A percentile compares a stretch with the other conserved stretches of the same genome.
These are phyloP conservation scores for Rhizoclosmatium globosum DNA, from an alignment of 192 early-diverging fungal species.

Conservation along the genomic window DNA sequence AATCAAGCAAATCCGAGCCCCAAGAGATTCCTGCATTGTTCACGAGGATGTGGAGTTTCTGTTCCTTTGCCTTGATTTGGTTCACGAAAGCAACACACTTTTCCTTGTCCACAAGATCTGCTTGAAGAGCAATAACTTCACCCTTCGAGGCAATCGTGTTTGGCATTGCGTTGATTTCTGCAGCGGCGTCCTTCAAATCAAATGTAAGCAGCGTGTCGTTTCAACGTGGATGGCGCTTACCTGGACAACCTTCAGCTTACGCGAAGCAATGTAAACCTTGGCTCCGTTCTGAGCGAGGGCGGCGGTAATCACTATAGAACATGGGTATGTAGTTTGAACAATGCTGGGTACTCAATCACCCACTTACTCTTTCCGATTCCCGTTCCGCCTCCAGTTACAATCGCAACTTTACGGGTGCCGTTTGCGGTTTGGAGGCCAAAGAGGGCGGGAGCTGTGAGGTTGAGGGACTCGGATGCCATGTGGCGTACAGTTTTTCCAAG, in stretches of 20 bases:
- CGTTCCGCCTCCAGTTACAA: slow-evolving; percentile 56
- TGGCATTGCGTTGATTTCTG: slow-evolving; percentile 70
- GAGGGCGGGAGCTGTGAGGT: slow-evolving; percentile 35
- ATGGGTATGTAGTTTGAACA: slow-evolving; percentile 3
- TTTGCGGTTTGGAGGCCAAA: not conserved
- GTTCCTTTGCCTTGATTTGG: slow-evolving; percentile 66
- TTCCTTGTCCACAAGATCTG: slow-evolving; percentile 70
- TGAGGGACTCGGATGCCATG: slow-evolving; percentile 53
- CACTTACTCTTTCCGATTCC: slow-evolving; percentile 64
- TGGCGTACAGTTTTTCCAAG: too few species aligned
- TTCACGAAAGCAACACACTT: slow-evolving; percentile 65
- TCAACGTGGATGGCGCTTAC: too few species aligned
- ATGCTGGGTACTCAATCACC: not conserved
- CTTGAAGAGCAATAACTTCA: slow-evolving; percentile 74
- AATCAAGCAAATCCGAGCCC: slow-evolving; percentile 49
- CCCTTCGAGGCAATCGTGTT: slow-evolving; percentile 57
- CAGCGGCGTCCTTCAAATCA: slow-evolving; percentile 53
- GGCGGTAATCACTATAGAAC: slow-evolving; percentile 63
- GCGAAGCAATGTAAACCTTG: slow-evolving; percentile 89
- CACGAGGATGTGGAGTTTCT: slow-evolving; percentile 77
- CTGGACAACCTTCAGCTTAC: slow-evolving; percentile 63
- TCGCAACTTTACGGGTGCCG: slow-evolving; percentile 44
- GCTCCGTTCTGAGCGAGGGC: slow-evolving; percentile 88
- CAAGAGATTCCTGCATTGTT: slow-evolving; percentile 79
- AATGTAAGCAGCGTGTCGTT: too few species aligned